Evolutionary conservation across 176 grass and related monocot genomes (phyloP), one percentile per base, ranked within the genome.

Genomic region (Paspalum vaginatum): DNA sequence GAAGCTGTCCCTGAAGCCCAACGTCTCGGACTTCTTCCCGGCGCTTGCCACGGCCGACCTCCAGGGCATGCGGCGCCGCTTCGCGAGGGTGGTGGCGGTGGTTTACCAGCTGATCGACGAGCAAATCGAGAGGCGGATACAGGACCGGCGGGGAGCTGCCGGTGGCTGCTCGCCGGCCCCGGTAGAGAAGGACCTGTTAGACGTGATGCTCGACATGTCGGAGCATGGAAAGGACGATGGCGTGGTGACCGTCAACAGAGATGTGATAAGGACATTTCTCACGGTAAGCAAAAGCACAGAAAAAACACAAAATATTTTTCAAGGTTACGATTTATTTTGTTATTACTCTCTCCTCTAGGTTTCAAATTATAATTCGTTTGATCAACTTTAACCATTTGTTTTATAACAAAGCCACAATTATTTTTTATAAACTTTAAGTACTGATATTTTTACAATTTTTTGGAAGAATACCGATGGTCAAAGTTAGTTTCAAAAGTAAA

Each of bases 231-330:
- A 71, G 68, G 46, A 51, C 14, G 68, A 42, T 8, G 63, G 13
- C 24, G 14, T 1, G 14, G 22, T 71, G 24, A 32, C 4, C 14
- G 8, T 71, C 14, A 11, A 71, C 24, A 71, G 68, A 71, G 68
- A 71, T 71, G 68, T 71, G 46, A 71, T 71, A 0, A 50, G 68
- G 32, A 10, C 68, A 51, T 71, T 71, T 50, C 68, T 71, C 68
- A 71, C 68, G 68, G 68, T 70, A 48, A 48, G 59, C 24, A 13
- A 62, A 62, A 24, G 43, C 43, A 45, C 9, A 6, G 6, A 45
- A 45, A 45, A 45, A 45, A 45, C 8, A 45, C 8, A 9, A 9
- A 32, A 2, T 32, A 2, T 32, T 32, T 32, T 32, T 32, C 32
- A 32, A 32, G 32, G 32, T 32, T 32, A 3, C 32, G 32, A 1